Conservation (phyloP, 345 rosid species). For the Sisymbrium irio region DNA sequence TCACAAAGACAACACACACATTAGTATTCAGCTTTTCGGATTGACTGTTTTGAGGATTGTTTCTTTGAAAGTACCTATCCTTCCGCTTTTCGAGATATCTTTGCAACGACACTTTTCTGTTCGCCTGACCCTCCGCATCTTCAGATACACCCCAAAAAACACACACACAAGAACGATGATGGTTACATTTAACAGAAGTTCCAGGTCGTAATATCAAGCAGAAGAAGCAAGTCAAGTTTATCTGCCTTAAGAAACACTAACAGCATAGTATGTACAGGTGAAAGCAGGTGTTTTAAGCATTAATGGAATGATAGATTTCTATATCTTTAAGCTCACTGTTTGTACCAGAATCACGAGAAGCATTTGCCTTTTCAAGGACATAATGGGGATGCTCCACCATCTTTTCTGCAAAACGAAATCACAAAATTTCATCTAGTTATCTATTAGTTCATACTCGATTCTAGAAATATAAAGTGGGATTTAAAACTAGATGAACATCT, state of each 20-base stretch:
- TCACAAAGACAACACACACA: neutral
- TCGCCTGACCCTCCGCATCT: conserved; percentile 72
- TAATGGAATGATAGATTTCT: neutral
- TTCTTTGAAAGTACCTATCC: conserved; percentile 55
- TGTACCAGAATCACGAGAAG: conserved; percentile 34
- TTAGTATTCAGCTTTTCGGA: neutral
- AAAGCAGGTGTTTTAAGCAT: conserved; percentile 3
- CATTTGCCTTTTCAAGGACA: conserved; percentile 26
- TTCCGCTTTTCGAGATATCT: conserved; percentile 74
- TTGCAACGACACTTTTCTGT: conserved; percentile 63
- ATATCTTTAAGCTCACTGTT: conserved; percentile 3
- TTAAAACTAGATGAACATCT: neutral
- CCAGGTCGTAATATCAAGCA: conserved; percentile 3
- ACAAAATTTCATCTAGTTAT: neutral
- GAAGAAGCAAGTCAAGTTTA: conserved; percentile 1
- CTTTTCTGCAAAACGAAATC: conserved; percentile 26
- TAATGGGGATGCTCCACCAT: conserved; percentile 22
- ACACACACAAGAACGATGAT: conserved; percentile 21
- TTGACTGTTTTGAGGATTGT: neutral
- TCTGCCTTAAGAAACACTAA: neutral
- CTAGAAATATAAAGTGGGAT: neutral
- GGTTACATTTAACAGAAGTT: neutral
- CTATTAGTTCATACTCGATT: neutral
- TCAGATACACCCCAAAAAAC: conserved; percentile 22
- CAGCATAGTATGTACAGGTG: neutral